Percentiles rank a stretch among this genome's conserved stretches.
Conservation (phyloP, 2,329 filamentous ascomycete genomes). For the Colletotrichum nymphaeae region DNA sequence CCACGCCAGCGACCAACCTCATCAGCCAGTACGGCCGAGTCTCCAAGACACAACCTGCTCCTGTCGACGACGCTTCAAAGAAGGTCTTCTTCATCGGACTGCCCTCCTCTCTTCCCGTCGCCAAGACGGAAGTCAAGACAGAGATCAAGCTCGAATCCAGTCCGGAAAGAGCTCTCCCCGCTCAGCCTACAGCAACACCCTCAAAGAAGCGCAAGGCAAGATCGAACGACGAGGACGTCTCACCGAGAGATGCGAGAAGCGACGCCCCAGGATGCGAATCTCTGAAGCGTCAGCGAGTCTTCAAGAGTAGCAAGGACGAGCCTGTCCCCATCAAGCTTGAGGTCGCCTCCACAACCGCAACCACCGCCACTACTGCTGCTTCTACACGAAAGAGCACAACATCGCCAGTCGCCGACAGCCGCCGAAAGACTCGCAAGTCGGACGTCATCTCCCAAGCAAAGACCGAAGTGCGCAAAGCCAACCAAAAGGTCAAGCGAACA, state of each 20-base stretch:
- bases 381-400: slow-evolving; percentile 15
- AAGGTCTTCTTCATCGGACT: slow-evolving; percentile 32
- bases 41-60: slow-evolving; percentile 27
- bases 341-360: neutral
- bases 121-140: slow-evolving; percentile 21
- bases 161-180: slow-evolving; percentile 1
- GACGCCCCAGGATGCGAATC: neutral
- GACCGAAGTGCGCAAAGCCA: slow-evolving; percentile 41
- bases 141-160: slow-evolving; percentile 22
- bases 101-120: slow-evolving; percentile 20
- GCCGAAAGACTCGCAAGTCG: slow-evolving; percentile 43
- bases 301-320: slow-evolving; percentile 25
- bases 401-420: slow-evolving; percentile 1
- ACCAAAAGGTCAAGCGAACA: slow-evolving; percentile 29
- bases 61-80: slow-evolving; percentile 22
- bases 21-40: slow-evolving; percentile 37
- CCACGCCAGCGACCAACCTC: slow-evolving; percentile 18
- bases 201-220: slow-evolving; percentile 34
- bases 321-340: slow-evolving; percentile 32
- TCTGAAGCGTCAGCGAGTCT: slow-evolving; percentile 34
- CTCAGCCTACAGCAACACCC: neutral
- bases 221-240: slow-evolving; percentile 19
- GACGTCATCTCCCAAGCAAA: slow-evolving; percentile 43
- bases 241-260: neutral
- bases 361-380: neutral